Evolutionary conservation across 495 filamentous ascomycete species (phyloP), one percentile per base, ranked within the genome.

Genomic region (Cladorrhinum samala): DNA sequence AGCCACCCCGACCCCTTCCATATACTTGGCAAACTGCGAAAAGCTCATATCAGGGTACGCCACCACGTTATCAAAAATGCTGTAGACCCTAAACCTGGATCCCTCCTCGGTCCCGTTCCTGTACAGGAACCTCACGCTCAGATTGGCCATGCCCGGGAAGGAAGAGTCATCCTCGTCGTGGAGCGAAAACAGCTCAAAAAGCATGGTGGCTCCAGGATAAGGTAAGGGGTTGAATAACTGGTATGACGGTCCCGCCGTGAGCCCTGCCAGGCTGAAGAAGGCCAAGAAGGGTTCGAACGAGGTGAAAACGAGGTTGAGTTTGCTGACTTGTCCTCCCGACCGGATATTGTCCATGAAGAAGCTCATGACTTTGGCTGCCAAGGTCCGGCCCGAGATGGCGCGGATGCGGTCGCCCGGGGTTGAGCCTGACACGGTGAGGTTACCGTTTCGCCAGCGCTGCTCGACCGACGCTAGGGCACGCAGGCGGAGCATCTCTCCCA

Each of bases 81-180:
- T 46, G 30, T 69, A 72, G 38, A 60, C 58, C 3, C 42, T 56
- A 0, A 70, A 46, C 8, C 54, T 56, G 1, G 52, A 52, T 9
- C 38, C 55, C 2, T 47, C 11, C 19, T 60, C 66, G 9, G 66
- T 62, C 39, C 64, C 64, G 23, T 66, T 65, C 42, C 65, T 68
- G 58, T 69, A 76, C 16, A 72, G 50, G 37, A 74, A 72, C 0
- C 73, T 69, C 6, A 74, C 67, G 57, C 62, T 65, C 18, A 73
- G 56, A 5, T 69, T 52, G 16, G 67, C 51, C 0, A 45, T 42
- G 13, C 50, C 13, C 0, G 71, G 65, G 50, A 60, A 68, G 0
- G 19, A 1, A 52, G 46, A n/a, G 13, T 58, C 47, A 45, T 53
- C 52, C 17, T 52, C 20, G 17, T 61, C 63, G n/a, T 23, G 17